Base-by-base conservation (phyloP, 2,329 filamentous ascomycete genomes). In the Fusarium sp. region DNA sequence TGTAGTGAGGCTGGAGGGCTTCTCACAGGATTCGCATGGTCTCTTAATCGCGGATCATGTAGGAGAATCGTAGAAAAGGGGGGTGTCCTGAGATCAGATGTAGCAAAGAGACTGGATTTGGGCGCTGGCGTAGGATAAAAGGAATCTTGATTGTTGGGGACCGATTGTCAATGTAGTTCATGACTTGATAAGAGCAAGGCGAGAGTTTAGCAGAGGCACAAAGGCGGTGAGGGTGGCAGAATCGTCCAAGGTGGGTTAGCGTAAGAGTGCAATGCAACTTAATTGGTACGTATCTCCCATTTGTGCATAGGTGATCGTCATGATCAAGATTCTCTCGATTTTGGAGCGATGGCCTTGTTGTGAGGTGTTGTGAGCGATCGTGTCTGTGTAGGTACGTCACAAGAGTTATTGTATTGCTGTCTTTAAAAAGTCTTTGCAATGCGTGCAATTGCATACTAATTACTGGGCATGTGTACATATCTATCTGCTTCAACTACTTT, bases 141-240 rank as follows among this genome's bases (percentile, higher is more conserved):
- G 31, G 61, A 52, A 39, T 43, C 42, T 57, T 43, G 49, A 58
- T 53, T 51, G 33, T 51, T 63, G 47, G 45, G 35, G 36, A 21
- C 42, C 48, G 42, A 48, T 48, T 61, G 42, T 45, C 49, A 64
- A 51, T 37, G 32, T 29, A 47, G 56, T 53, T 49, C 25, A 39
- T 19, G 19, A 19, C 19, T 19, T 19, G 19, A 19, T 43, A 51
- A 39, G 31, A 46, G 42, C 23, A 25, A 58, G 53, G 46, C 32
- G 57, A 58, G 50, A 55, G 43, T 53, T 49, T 52, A 19, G 53
- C 19, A 49, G 58, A 67, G 51, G 56, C 41, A 47, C 32, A 27
- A 55, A 46, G 65, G 68, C 68, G 68, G 68, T 70, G 62, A 68
- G 49, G 10, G n/a, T 42, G 68, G 68, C 68, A 70, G 68, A 70